Evolutionary conservation across 768 basidiomycete species (phyloP).

Genomic region (Tylopilus plumbeoviolaceoides): DNA sequence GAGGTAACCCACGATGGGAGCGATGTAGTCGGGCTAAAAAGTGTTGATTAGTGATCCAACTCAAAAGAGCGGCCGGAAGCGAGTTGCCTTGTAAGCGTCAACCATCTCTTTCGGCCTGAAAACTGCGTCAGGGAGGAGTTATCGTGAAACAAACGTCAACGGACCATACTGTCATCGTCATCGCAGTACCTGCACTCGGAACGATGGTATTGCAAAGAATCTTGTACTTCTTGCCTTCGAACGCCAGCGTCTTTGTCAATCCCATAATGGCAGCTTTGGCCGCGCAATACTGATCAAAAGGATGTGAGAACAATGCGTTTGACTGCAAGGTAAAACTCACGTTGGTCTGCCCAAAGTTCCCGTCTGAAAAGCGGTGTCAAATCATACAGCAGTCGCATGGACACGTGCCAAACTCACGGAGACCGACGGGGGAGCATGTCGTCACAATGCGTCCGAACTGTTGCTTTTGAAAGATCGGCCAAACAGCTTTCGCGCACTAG

Average conservation of each 20-base stretch:
- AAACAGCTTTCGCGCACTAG: conserved; percentile 88
- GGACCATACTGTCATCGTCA: conserved; percentile 80
- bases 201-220: conserved; percentile 88
- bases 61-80: background rate
- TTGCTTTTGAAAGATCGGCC: conserved; percentile 96
- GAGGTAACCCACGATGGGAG: conserved; percentile 90
- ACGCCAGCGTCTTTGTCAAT: conserved; percentile 82
- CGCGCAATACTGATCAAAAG: conserved; percentile 63
- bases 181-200: conserved; percentile 85
- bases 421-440: conserved; percentile 88
- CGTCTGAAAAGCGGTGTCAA: conserved; percentile 48
- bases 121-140: background rate
- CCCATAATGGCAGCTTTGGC: conserved; percentile 93
- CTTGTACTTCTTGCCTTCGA: conserved; percentile 89
- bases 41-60: background rate
- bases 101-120: conserved; percentile 78
- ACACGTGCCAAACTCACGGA: conserved; percentile 56
- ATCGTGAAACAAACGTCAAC: conserved; percentile 19
- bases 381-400: background rate
- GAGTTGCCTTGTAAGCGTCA: conserved; percentile 75
- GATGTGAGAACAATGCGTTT: background rate
- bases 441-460: conserved; percentile 95
- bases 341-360: conserved; percentile 94
- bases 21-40: conserved; percentile 84
- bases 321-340: conserved; percentile 32